Evolutionary conservation across 345 rosid species (phyloP), one percentile per base, ranked within the genome.

Genomic region (Xanthoceras sorbifolium): DNA sequence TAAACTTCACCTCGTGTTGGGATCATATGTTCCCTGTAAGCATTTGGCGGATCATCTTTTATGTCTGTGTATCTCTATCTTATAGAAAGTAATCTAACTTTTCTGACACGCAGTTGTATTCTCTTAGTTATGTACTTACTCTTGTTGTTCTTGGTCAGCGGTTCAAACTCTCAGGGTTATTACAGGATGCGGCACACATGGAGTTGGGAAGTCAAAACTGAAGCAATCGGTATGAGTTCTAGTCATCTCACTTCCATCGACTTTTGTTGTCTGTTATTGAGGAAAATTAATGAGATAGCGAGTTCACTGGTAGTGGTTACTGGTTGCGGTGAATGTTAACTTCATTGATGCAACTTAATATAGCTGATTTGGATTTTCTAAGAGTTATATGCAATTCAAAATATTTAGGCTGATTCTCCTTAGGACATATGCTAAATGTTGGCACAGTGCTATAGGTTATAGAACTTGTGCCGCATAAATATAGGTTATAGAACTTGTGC

Each of bases 121-220:
- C 31, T 69, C 64, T 42, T 70, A 69, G 17, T 22, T 77, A 1
- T 66, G 52, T 73, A 55, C 74, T 69, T 55, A 52, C 42, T 72
- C 61, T 59, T 64, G 74, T 20, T 81, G 34, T 14, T 75, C 67
- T 82, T 69, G 67, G 70, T 70, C 86, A 95, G 99, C 97, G 22
- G 76, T 93, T 78, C 94, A 84, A 75, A 89, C 87, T 76, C 90
- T 95, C 44, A 93, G 97, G 82, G 98, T 93, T 63, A 95, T 95
- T 75, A 93, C 99, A 38, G 99, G 99, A 75, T 93, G 97, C 65
- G 98, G 99, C 67, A 46, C 88, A 5, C 90, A 87, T 78, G 98
- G 98, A 67, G 67, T 84, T 52, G 97, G 99, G 59, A 93, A 92
- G 85, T 90, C 97, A 9, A 90, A 90, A 85, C 79, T 95, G 80